Base-by-base conservation (phyloP, 2,329 filamentous ascomycete genomes). In the Arthrobotrys musiformis region DNA sequence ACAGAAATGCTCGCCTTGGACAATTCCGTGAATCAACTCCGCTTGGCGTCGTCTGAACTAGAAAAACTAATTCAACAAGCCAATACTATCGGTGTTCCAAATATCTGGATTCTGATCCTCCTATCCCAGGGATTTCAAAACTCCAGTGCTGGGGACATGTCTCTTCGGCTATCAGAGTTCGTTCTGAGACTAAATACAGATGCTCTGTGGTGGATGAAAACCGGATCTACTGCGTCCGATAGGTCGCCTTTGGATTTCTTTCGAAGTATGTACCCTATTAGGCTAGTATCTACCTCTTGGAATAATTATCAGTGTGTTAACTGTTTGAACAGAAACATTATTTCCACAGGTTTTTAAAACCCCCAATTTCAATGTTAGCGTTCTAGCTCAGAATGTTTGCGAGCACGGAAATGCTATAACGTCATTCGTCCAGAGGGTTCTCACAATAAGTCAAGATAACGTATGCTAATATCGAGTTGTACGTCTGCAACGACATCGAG, bases 21-120 rank as follows among this genome's bases (percentile, higher is more conserved):
- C 11, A 79, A 79, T 17, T 81, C 80, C n/a, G 79, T 80, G n/a
- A 80, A 79, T 28, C 80, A 81, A 56, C 75, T 81, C 30, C 77
- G 79, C 22, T 79, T 79, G 30, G 79, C 80, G 33, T 73, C 72
- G 1, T 58, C 79, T 1, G 79, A 81, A 54, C 67, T 81, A 15
- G 70, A 70, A 40, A 78, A 64, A n/a, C 17, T 77, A 8, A 61
- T 77, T 28, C 42, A 22, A 17, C 46, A 46, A 8, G 73, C 73
- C 3, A 19, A 22, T 9, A 7, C 24, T 4, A 19, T 77, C 15
- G 37, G 50, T 13, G 33, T 81, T 37, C 74, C 76, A 33, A 70
- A 70, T 19, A 79, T 72, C n/a, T 81, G 80, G 80, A 68, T 81
- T n/a, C 56, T 80, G 2, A 77, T 79, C 24, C 52, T 81, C 17